These are phyloP conservation scores for Sideroxylon spinosum DNA, from an alignment of 179 eudicot genomes.

Conservation along the genomic window DNA sequence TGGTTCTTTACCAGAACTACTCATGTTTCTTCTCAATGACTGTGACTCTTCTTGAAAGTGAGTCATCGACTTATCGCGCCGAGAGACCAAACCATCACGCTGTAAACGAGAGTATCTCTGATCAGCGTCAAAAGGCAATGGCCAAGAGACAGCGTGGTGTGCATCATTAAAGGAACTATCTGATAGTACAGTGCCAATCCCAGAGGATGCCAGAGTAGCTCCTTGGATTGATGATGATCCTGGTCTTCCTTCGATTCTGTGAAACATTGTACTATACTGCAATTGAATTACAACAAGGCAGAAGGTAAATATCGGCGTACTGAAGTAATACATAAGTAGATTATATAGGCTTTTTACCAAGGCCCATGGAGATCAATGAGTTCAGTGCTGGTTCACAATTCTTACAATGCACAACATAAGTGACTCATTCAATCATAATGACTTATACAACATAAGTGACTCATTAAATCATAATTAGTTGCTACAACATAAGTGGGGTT, in stretches of 20 bases:
- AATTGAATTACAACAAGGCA: neutral
- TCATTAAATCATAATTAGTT: no score
- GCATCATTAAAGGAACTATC: constrained; percentile 17
- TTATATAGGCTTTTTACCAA: neutral
- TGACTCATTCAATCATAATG: neutral
- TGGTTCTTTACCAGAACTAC: constrained; percentile 16
- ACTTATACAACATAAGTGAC: no score
- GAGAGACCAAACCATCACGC: constrained; percentile 18
- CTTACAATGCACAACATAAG: neutral
- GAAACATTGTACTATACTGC: constrained; percentile 21
- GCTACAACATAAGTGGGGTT: no score
- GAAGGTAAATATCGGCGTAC: neutral
- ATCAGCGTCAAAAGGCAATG: constrained; percentile 17
- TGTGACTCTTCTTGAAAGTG: constrained; percentile 21
- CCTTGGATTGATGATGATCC: constrained; percentile 20
- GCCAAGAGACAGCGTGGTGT: constrained; percentile 12
- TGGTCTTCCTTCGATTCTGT: constrained; percentile 19
- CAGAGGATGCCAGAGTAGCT: constrained; percentile 18
- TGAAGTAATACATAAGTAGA: neutral
- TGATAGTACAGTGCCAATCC: constrained; percentile 7
- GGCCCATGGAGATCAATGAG: neutral
- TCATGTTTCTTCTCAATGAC: constrained; percentile 16
- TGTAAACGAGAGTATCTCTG: constrained; percentile 20
- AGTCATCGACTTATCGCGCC: constrained; percentile 21
- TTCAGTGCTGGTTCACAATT: neutral